phyloP scores from a whole-genome alignment of 345 rosid species.

The Citrus medica region DNA sequence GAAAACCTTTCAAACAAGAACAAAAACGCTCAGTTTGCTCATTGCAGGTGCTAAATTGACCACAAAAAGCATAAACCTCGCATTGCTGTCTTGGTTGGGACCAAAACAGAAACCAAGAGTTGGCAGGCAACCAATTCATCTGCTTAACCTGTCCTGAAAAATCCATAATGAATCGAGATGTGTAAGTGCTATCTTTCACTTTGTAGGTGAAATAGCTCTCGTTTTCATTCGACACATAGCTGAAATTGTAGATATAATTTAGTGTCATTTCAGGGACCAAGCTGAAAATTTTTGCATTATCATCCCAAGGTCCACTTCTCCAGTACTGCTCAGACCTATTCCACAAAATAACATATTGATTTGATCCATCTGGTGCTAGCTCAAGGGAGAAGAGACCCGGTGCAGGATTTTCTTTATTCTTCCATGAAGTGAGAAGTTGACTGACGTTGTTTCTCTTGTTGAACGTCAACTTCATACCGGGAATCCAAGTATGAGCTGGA shows the following conservation, averaged over 20 bases:
- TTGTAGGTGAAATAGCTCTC: slow-evolving; percentile 68
- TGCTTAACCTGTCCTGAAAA: slow-evolving; percentile 62
- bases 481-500: slow-evolving; percentile 69
- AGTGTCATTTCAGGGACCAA: slow-evolving; percentile 70
- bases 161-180: slow-evolving; percentile 53
- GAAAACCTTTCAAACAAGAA: slow-evolving; percentile 48
- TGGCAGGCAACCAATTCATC: slow-evolving; percentile 30
- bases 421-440: slow-evolving; percentile 61
- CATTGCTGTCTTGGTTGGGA: slow-evolving; percentile 64
- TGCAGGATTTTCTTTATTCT: slow-evolving; percentile 53
- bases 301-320: slow-evolving; percentile 70
- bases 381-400: slow-evolving; percentile 73
- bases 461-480: slow-evolving; percentile 51
- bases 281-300: slow-evolving; percentile 26
- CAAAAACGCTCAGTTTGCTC: slow-evolving; percentile 44
- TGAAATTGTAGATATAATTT: slow-evolving; percentile 52
- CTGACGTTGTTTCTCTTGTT: slow-evolving; percentile 34
- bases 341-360: slow-evolving; percentile 54
- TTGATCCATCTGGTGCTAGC: slow-evolving; percentile 44
- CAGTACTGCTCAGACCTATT: slow-evolving; percentile 47
- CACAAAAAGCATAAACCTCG: slow-evolving; percentile 63
- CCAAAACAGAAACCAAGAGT: slow-evolving; percentile 65
- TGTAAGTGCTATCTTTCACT: not conserved
- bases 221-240: slow-evolving; percentile 28
- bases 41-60: slow-evolving; percentile 59